phyloP scores from a whole-genome alignment of 2,329 filamentous ascomycete genomes.

The Aspergillus persii region DNA sequence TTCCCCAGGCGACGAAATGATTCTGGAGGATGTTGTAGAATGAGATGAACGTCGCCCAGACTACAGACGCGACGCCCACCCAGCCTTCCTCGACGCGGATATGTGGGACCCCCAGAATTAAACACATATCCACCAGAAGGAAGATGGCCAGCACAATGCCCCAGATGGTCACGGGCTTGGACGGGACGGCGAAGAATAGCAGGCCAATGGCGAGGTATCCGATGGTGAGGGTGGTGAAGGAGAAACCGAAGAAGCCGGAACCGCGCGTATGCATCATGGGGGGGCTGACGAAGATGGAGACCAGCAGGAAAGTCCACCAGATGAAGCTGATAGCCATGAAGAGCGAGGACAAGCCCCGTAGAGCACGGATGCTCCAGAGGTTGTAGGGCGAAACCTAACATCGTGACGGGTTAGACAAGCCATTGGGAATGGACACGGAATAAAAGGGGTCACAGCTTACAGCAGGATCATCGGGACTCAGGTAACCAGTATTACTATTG shows the following conservation, averaged over 20 bases:
- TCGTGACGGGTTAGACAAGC: neutral
- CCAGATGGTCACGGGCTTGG: slow-evolving; percentile 72
- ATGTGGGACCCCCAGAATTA: slow-evolving; percentile 72
- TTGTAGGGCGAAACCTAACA: slow-evolving; percentile 79
- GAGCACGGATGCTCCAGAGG: slow-evolving; percentile 80
- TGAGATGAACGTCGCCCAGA: slow-evolving; percentile 78
- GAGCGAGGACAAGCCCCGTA: slow-evolving; percentile 73
- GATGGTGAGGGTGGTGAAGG: slow-evolving; percentile 75
- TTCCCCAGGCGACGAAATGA: slow-evolving; percentile 83
- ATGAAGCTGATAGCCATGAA: slow-evolving; percentile 73
- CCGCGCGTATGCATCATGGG: slow-evolving; percentile 82
- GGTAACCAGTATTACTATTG: slow-evolving; percentile 58
- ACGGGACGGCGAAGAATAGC: slow-evolving; percentile 84
- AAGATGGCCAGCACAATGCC: slow-evolving; percentile 66
- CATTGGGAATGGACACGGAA: neutral
- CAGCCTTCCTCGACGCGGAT: slow-evolving; percentile 83
- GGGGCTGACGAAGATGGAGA: slow-evolving; percentile 86
- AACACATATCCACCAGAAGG: slow-evolving; percentile 70
- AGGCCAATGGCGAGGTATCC: slow-evolving; percentile 73
- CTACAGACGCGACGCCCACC: slow-evolving; percentile 80
- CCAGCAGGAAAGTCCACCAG: slow-evolving; percentile 92
- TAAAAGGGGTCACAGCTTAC: slow-evolving; percentile 48
- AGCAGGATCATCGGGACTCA: slow-evolving; percentile 77
- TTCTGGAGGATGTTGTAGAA: slow-evolving; percentile 78
- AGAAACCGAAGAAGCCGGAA: slow-evolving; percentile 88